Base-by-base conservation (phyloP, 345 rosid species). In the Salix dunnii region DNA sequence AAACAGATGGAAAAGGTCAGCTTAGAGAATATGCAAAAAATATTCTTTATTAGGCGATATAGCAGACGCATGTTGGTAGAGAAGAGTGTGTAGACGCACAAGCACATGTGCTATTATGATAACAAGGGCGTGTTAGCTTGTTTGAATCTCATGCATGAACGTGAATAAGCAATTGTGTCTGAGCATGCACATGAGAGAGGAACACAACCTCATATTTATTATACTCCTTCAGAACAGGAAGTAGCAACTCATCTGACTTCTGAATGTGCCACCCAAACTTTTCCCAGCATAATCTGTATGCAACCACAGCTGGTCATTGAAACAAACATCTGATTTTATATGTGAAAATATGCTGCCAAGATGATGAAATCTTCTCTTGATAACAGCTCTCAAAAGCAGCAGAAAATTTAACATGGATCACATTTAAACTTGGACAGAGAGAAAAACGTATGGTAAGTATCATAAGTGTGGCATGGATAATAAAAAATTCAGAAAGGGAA, bases 211-310 rank as follows among this genome's bases (percentile, higher is more conserved):
- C 98, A 7, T 85, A 94, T 78, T 93, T 96, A 75, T 91, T 87
- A 48, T 90, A 96, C 85, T 96, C 98, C 79, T 91, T 93, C 83
- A 96, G 81, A 83, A 96, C 99, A 51, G 96, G 99, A 75, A 89
- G 64, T 28, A 93, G 87, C 78, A 96, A 82, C 78, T 93, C 97
- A 77, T 93, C 94, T 30, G 92, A 87, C 82, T 96, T 96, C 78
- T 88, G 90, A 70, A 90, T 53, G 77, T 81, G 87, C 99, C 98
- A 96, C 18, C 90, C 97, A 88, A 96, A 91, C 80, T 90, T 93
- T 71, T 96, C 99, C 94, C 94, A 92, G 87, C 99, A 93, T 79
- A 93, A 76, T 83, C 99, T 96, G 90, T 72, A 82, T 28, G 73
- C 62, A 71, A 70, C 36, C 62, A 70, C 38, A 18, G 43, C 27